Evolutionary conservation across 768 basidiomycete species (phyloP), one percentile per base, ranked within the genome.

Genomic region (Serendipita sp.): DNA sequence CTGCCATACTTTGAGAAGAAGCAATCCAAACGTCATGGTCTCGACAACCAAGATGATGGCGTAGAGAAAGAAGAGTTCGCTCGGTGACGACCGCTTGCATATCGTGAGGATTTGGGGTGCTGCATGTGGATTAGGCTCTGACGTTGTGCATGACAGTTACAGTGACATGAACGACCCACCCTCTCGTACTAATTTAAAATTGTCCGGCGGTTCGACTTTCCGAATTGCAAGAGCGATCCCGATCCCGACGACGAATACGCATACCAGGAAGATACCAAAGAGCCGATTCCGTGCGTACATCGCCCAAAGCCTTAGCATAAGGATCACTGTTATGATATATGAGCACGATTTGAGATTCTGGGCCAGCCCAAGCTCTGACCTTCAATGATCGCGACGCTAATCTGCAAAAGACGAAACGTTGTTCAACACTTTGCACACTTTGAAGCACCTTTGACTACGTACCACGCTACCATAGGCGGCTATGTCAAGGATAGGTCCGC

Each of bases 231-330:
- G 33, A n/a, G 55, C 55, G 33, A 34, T 60, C 16, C 27, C 55
- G 55, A 60, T 33, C 27, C 55, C 55, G 33, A 34, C 33, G 36
- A 60, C 27, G 36, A 60, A 60, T 3, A 60, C 55, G 55, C n/a
- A 23, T 8, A 27, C 36, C 16, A 60, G 29, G 36, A 60, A 60
- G 55, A 36, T n/a, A 37, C 55, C 55, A 36, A 60, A 33, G 16
- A 60, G 27, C 55, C 34, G 23, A 37, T 37, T 37, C 18, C 55
- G 27, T 34, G 55, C 27, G 18, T 60, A 60, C 55, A 60, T 60
- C 16, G 55, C 55, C 55, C 55, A 60, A 4, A 60, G 55, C 31
- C 55, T 10, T 33, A 60, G 55, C 55, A 60, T 60, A n/a, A 60
- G 55, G 36, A 60, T 34, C 16, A 60, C 55, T 60, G 16, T 18